Conservation (phyloP, 768 basidiomycete genomes). For the Hypsizygus marmoreus region DNA sequence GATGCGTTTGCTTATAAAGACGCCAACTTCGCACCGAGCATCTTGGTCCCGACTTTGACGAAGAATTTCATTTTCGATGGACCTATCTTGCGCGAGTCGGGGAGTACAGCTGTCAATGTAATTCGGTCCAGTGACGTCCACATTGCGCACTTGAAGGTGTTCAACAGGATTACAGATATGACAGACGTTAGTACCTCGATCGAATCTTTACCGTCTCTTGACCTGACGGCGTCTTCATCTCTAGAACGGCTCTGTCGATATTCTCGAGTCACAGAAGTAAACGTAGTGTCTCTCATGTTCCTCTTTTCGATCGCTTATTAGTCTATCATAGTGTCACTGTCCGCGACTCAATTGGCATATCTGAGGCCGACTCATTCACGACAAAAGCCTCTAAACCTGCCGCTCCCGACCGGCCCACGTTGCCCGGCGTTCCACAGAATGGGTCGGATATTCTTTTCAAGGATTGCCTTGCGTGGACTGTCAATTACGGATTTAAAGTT, state of each 20-base stretch:
- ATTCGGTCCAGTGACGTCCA: slow-evolving; percentile 15
- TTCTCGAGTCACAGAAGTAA: slow-evolving; percentile 21
- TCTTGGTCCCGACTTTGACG: slow-evolving; percentile 17
- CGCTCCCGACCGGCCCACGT: slow-evolving; percentile 1
- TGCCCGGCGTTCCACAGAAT: slow-evolving; percentile 11
- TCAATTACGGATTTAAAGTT: slow-evolving; percentile 20
- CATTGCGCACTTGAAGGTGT: slow-evolving; percentile 15
- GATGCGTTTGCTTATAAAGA: slow-evolving; percentile 10
- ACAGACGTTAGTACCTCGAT: slow-evolving; percentile 15
- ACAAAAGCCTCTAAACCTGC: slow-evolving; percentile 17
- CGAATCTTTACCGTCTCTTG: too few relatives aligned
- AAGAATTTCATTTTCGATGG: slow-evolving; percentile 17
- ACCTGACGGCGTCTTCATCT: background rate
- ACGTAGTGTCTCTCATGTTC: background rate
- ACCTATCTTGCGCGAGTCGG: slow-evolving; percentile 15
- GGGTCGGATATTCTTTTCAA: slow-evolving; percentile 12
- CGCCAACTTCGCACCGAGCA: slow-evolving; percentile 8
- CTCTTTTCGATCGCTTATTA: background rate
- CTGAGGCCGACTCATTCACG: slow-evolving; percentile 15
- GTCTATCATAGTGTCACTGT: slow-evolving; percentile 14
- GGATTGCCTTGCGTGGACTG: slow-evolving; percentile 18
- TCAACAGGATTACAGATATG: slow-evolving; percentile 15
- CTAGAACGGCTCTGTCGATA: slow-evolving; percentile 17
- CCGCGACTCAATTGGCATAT: slow-evolving; percentile 12
- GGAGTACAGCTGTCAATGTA: slow-evolving; percentile 15